Conservation (phyloP, 176 grass and related monocot genomes). For the Oropetium thomaeum region DNA sequence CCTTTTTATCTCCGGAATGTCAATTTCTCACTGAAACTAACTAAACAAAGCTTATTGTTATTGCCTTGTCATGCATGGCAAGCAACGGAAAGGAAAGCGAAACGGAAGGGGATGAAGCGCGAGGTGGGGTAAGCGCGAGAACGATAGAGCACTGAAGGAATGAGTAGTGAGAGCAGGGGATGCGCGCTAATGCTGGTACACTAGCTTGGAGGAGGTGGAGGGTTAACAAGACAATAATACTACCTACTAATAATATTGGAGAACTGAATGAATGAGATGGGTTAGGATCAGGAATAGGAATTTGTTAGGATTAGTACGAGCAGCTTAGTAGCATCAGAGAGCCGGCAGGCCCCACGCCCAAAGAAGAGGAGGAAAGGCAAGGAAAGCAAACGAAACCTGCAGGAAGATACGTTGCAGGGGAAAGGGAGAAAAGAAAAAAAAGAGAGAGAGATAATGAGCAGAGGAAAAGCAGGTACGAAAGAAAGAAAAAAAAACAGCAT, state of each 20-base stretch:
- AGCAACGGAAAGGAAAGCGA: background rate
- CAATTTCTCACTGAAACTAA: background rate
- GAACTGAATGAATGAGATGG: background rate
- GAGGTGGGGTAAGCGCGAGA: slow-evolving; percentile 1
- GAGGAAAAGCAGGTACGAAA: slow-evolving; percentile 7
- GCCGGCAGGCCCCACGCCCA: slow-evolving; percentile 28
- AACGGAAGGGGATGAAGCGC: background rate
- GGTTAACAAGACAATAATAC: background rate
- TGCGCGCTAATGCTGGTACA: background rate
- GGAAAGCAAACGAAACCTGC: slow-evolving; percentile 30
- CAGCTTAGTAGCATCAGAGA: no score
- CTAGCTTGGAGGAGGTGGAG: background rate
- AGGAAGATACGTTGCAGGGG: slow-evolving; percentile 36
- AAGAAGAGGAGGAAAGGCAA: slow-evolving; percentile 18
- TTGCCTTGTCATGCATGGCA: background rate
- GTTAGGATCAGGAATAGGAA: slow-evolving; percentile 8
- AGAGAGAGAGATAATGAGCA: background rate
- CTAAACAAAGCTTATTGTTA: slow-evolving; percentile 7
- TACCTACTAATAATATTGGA: background rate
- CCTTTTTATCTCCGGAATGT: background rate
- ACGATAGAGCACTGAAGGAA: background rate
- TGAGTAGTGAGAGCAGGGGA: no score
- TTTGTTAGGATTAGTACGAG: background rate
- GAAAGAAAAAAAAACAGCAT: slow-evolving; percentile 1
- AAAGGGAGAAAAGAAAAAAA: no score